Conservation (phyloP, 176 grass and related monocot species). For the Triticum turgidum region DNA sequence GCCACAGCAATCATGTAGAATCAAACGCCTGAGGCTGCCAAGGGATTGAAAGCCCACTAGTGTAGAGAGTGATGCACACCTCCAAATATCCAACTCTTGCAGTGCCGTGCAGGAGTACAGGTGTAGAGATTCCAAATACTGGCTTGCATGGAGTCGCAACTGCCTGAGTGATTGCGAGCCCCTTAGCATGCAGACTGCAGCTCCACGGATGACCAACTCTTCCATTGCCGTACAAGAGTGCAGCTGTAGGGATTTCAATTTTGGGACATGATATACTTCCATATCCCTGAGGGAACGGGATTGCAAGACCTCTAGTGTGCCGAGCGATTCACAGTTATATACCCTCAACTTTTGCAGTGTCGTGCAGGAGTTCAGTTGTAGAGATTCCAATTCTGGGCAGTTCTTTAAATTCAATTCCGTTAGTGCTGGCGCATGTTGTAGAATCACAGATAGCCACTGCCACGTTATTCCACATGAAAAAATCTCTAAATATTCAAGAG, state of each 20-base stretch:
- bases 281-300: too few relatives aligned
- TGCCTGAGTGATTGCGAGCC: too few relatives aligned
- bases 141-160: too few relatives aligned
- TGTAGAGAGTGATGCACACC: background rate
- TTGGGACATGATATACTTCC: too few relatives aligned
- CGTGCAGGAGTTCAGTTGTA: background rate
- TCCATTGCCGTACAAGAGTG: background rate
- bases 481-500: background rate
- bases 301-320: background rate
- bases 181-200: too few relatives aligned
- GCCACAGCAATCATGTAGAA: accelerated
- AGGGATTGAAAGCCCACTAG: background rate
- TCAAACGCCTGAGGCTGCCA: background rate
- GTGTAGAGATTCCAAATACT: too few relatives aligned
- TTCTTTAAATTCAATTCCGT: accelerated
- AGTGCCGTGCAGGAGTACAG: background rate
- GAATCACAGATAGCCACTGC: background rate
- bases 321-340: accelerated
- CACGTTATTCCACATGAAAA: background rate
- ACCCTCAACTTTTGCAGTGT: background rate
- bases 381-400: background rate
- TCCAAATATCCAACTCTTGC: accelerated
- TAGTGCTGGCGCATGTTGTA: background rate
- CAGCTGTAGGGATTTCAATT: too few relatives aligned
- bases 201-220: accelerated